Conservation (phyloP, 2,329 filamentous ascomycete species). For the Xylaria multiplex region DNA sequence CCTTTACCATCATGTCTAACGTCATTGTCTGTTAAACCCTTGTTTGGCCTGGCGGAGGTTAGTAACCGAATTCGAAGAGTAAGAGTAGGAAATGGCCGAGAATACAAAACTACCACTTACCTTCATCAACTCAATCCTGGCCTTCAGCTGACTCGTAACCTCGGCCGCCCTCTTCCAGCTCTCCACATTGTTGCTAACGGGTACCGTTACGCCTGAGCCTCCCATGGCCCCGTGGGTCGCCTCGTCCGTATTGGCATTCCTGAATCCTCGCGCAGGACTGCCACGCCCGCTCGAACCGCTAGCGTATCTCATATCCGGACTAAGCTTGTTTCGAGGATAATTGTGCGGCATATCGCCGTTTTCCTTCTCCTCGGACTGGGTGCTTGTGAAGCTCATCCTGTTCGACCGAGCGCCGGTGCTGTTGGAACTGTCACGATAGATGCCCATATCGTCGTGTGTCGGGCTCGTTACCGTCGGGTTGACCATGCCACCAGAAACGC, state of each 20-base stretch:
- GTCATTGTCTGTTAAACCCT: conserved; percentile 58
- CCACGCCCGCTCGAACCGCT: conserved; percentile 66
- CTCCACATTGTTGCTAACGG: conserved; percentile 70
- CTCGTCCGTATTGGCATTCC: conserved; percentile 51
- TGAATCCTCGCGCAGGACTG: conserved; percentile 67
- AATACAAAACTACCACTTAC: conserved; percentile 48
- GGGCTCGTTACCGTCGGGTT: conserved; percentile 62
- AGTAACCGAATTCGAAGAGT: conserved; percentile 8
- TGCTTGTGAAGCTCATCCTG: conserved; percentile 71
- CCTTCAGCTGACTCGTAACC: conserved; percentile 96
- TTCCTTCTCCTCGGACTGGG: conserved; percentile 80
- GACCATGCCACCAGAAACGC: conserved; percentile 50
- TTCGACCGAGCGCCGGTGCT: conserved; percentile 55
- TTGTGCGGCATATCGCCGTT: conserved; percentile 64
- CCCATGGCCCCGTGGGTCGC: conserved; percentile 35
- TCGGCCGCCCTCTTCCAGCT: conserved; percentile 98
- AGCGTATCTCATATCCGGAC: conserved; percentile 65
- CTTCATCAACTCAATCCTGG: conserved; percentile 99
- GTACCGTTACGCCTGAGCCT: conserved; percentile 38
- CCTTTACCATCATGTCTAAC: conserved; percentile 3
- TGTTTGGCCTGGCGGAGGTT: conserved; percentile 57
- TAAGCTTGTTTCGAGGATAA: conserved; percentile 62
- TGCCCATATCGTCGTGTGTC: conserved; percentile 67
- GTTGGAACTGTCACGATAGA: conserved; percentile 64
- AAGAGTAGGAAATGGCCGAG: no score